phyloP scores from a whole-genome alignment of 805 yeast genomes.

The Schwanniomyces vanrijiae region DNA sequence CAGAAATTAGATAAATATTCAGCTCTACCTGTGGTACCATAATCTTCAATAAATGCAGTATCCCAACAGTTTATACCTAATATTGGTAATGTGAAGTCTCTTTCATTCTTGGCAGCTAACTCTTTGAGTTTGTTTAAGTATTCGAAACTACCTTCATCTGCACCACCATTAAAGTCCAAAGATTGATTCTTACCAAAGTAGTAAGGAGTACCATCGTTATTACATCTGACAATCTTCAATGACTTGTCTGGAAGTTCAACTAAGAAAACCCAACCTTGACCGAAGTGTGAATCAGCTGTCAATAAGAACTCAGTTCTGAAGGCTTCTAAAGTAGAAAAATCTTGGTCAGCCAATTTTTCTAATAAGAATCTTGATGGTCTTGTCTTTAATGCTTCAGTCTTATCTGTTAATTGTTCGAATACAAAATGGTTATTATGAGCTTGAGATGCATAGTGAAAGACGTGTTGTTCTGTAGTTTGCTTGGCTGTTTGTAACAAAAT shows the following conservation, averaged over 20 bases:
- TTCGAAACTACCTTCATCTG: conserved; percentile 54
- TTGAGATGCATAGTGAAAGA: conserved; percentile 89
- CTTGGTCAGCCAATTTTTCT: conserved; percentile 36
- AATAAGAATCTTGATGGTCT: conserved; percentile 38
- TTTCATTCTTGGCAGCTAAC: conserved; percentile 38
- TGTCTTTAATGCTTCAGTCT: conserved; percentile 29
- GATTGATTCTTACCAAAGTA: conserved; percentile 67
- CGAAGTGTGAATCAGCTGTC: conserved; percentile 53
- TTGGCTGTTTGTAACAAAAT: conserved; percentile 66
- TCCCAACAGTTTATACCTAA: conserved; percentile 87
- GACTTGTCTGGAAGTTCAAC: conserved; percentile 66
- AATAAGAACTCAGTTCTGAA: conserved; percentile 50
- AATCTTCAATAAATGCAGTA: conserved; percentile 80
- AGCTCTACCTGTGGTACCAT: conserved; percentile 74
- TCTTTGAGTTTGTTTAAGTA: conserved; percentile 43
- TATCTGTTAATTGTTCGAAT: conserved; percentile 57
- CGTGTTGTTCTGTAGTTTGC: conserved; percentile 61
- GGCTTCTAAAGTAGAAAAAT: conserved; percentile 43
- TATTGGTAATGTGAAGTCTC: conserved; percentile 70
- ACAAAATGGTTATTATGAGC: conserved; percentile 91
- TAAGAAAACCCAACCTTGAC: conserved; percentile 75
- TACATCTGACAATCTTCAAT: conserved; percentile 52
- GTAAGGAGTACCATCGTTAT: conserved; percentile 80
- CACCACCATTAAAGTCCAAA: conserved; percentile 74
- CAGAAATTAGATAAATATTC: conserved; percentile 73